Evolutionary conservation across 345 rosid species (phyloP), one percentile per base, ranked within the genome.

Genomic region (Aquilaria yunnanensis): DNA sequence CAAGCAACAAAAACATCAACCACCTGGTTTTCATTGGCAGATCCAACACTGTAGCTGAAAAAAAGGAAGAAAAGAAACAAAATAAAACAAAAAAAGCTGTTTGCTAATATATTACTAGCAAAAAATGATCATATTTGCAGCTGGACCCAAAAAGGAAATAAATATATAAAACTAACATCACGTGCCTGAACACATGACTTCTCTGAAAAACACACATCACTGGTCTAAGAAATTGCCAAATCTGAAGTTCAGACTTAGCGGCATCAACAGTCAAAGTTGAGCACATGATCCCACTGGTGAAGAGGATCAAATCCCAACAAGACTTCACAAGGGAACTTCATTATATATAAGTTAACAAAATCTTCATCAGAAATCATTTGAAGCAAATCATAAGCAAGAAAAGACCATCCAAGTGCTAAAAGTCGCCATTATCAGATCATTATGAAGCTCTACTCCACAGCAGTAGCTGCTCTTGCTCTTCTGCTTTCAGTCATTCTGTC

Each of bases 111-210:
- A 37, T 37, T 41, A 31, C 48, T 58, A 37, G 60, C 9, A 57
- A 8, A 2, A 41, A 12, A 4, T 9, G 16, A 58, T 41, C 31
- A 14, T 9, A 34, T 33, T n/a, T 33, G 13, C 47, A 50, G 23
- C 23, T 37, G 14, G 13, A 16, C 55, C 34, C 51, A 0, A 41
- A 63, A 29, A 43, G 59, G 43, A 50, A 14, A 9, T 37, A 13
- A 41, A 51, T 47, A 14, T 58, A 63, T 63, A 34, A 54, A 37
- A 63, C 54, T 56, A 60, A 14, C 16, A 64, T 71, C 83, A 79
- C 79, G 80, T 78, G 85, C 66, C 69, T 51, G 12, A 52, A 73
- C 86, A 84, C 86, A 79, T 81, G 84, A 75, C 64, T 60, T 49
- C 12, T 30, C 37, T 52, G 67, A 37, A 49, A 16, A 32, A 23